A percentile compares a stretch with the other conserved stretches of the same genome.
Evolutionary conservation across 257 asterid species (phyloP).

Genomic region (Penstemon davidsonii): DNA sequence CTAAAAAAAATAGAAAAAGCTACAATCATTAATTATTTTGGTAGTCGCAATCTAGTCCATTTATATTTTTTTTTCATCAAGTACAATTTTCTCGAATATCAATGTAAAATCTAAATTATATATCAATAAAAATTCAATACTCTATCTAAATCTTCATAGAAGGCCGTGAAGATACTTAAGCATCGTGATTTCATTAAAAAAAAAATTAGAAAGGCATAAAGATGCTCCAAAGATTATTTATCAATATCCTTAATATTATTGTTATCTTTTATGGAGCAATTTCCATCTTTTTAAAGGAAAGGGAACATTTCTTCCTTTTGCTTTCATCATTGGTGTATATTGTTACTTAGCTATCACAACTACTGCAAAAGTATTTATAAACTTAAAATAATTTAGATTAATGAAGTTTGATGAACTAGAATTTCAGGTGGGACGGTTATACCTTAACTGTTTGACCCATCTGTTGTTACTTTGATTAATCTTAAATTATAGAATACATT

Average conservation of each 20-base stretch:
- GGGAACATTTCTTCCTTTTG: not conserved
- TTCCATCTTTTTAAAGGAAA: constrained; percentile 27
- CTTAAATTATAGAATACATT: too few species aligned
- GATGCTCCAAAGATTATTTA: constrained; percentile 31
- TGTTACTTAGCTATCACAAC: too few species aligned
- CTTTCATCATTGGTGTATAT: too few species aligned
- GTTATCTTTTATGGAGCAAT: constrained; percentile 25
- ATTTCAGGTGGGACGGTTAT: not conserved
- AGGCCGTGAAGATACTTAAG: constrained; percentile 39
- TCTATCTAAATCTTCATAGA: constrained; percentile 37
- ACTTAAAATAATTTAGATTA: not conserved
- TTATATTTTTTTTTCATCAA: constrained; percentile 17
- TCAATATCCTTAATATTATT: constrained; percentile 18
- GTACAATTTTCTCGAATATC: constrained; percentile 24
- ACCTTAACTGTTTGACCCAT: not conserved
- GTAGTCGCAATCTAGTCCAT: constrained; percentile 18
- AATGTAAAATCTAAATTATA: constrained; percentile 17
- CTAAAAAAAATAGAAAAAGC: too few species aligned
- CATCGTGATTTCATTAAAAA: constrained; percentile 30
- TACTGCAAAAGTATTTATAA: too few species aligned
- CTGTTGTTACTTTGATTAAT: not conserved
- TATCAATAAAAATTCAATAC: constrained; percentile 20
- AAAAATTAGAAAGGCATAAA: constrained; percentile 23
- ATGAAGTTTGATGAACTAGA: not conserved
- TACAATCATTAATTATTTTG: constrained; percentile 17